phyloP scores from a whole-genome alignment of 495 filamentous ascomycete genomes.

The Trichoderma orchidacearum region DNA sequence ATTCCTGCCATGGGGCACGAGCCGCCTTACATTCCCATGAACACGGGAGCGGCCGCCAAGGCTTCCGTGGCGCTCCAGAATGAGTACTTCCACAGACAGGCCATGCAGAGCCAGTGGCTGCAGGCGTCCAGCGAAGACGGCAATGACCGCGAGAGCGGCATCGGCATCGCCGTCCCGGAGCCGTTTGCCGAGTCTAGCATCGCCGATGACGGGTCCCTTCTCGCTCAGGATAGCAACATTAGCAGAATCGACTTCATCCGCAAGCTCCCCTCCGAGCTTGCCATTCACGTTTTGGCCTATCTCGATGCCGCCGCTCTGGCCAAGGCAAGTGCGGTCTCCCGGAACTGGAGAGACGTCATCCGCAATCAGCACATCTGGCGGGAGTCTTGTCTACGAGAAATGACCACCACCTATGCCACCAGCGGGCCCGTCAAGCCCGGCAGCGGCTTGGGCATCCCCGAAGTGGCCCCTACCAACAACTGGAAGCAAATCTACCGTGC shows the following conservation, averaged over 20 bases:
- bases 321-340: conserved; percentile 46
- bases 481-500: conserved; percentile 82
- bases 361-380: conserved; percentile 63
- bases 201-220: conserved; percentile 5
- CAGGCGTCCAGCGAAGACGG: conserved; percentile 5
- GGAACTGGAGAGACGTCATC: conserved; percentile 46
- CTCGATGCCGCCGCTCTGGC: conserved; percentile 54
- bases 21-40: conserved; percentile 38
- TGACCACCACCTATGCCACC: conserved; percentile 39
- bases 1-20: conserved; percentile 33
- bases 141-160: conserved; percentile 62
- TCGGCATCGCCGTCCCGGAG: conserved; percentile 55
- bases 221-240: conserved; percentile 9
- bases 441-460: conserved; percentile 31
- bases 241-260: conserved; percentile 49
- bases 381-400: conserved; percentile 57
- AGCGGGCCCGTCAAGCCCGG: conserved; percentile 29
- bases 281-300: conserved; percentile 54
- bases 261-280: conserved; percentile 56
- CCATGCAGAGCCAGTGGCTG: background rate
- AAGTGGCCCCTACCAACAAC: conserved; percentile 38
- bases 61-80: conserved; percentile 42
- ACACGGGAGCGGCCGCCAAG: conserved; percentile 53
- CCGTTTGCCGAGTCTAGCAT: conserved; percentile 26
- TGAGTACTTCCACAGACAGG: conserved; percentile 2